Base-by-base conservation (phyloP, 331 rosid species). In the Quercus phellos region DNA sequence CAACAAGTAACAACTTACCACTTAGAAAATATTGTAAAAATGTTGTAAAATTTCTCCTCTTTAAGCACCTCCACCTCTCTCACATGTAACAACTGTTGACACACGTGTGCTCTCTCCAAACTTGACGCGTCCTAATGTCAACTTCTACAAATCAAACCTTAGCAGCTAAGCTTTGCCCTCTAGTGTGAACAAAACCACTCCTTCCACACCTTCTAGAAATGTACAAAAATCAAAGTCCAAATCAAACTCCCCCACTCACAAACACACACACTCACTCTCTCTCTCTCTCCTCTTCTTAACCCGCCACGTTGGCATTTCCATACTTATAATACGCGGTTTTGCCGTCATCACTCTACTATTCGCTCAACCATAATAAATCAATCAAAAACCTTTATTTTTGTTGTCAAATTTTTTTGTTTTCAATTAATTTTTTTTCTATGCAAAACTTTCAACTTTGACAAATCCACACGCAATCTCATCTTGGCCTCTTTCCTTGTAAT, bases 141-240 rank as follows among this genome's bases (percentile, higher is more conserved):
- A 56, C 81, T 55, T 70, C 60, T 61, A 35, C 68, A 17, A 71
- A 2, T 55, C 71, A 32, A 71, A 2, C 58, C 91, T 87, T 82
- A 74, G 77, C 79, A 24, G 34, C 70, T 73, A 88, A 86, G 91
- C n/a, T 75, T 75, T 22, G 0, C 6, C 24, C 8, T 11, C 12
- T n/a, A 70, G 76, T 79, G 86, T 85, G 90, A 88, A 88, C 81
- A 21, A 67, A 63, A 19, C 51, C 12, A 56, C 16, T 67, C 61
- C 69, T 58, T 79, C 73, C 1, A 26, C 43, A 26, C 68, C 51
- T 87, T 90, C 91, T 87, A 87, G 94, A 89, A 87, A 87, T 16
- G 56, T 30, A 2, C 69, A 22, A 22, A 79, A 59, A 38, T 8
- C 46, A 8, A 38, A 38, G 12, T 38, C 46, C 46, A 38, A 61